These are phyloP conservation scores for Aulographum hederae DNA, from an alignment of 2,329 filamentous ascomycete species.

Conservation along the genomic window DNA sequence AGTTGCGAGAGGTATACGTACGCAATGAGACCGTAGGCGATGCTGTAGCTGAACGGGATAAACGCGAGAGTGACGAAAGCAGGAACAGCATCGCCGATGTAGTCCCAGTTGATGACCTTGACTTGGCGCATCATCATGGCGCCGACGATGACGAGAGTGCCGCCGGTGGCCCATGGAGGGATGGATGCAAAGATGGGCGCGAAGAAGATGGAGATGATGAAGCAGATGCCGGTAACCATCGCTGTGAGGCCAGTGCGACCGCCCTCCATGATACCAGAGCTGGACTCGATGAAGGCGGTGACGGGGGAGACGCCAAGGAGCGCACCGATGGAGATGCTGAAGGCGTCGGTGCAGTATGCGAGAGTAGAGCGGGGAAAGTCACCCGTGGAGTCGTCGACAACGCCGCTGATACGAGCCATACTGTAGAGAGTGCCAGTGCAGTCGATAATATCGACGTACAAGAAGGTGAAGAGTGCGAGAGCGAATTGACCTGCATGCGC, in stretches of 20 bases:
- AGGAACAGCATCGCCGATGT: slow-evolving; percentile 67
- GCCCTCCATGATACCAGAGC: slow-evolving; percentile 74
- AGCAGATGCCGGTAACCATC: slow-evolving; percentile 62
- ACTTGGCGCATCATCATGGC: slow-evolving; percentile 58
- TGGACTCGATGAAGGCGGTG: slow-evolving; percentile 74
- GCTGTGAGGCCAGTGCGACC: slow-evolving; percentile 69
- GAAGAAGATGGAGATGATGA: slow-evolving; percentile 78
- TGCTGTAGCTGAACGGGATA: slow-evolving; percentile 82
- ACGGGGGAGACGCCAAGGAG: slow-evolving; percentile 64
- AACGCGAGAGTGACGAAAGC: slow-evolving; percentile 68
- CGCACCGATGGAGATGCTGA: slow-evolving; percentile 65
- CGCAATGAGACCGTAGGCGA: slow-evolving; percentile 70
- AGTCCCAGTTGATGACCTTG: slow-evolving; percentile 76
- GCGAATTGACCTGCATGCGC: slow-evolving; percentile 56
- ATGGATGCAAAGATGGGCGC: slow-evolving; percentile 82
- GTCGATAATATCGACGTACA: slow-evolving; percentile 86
- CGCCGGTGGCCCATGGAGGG: slow-evolving; percentile 75
- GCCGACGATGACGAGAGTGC: slow-evolving; percentile 57
- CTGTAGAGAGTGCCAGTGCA: slow-evolving; percentile 74
- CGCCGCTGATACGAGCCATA: slow-evolving; percentile 70
- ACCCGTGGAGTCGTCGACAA: slow-evolving; percentile 62
- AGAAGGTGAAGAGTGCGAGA: slow-evolving; percentile 69
- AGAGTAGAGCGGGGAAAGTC: slow-evolving; percentile 75
- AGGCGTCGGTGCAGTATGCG: slow-evolving; percentile 70
- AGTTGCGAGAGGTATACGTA: not conserved